These are phyloP conservation scores for Jackrogersella multiformis DNA, from an alignment of 495 filamentous ascomycete species.

Conservation along the genomic window DNA sequence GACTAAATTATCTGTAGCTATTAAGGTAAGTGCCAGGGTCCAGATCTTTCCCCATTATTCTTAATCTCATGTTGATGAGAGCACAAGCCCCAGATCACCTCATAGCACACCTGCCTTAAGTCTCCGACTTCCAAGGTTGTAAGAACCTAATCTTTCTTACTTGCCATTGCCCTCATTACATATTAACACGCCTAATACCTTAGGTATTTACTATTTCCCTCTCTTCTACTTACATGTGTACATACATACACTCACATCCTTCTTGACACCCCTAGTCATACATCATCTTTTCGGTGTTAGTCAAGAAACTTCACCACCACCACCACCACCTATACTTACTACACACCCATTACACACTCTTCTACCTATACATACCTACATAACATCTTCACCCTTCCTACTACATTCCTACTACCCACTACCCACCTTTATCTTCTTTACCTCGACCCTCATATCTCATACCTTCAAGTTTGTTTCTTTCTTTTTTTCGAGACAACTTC, in stretches of 20 bases:
- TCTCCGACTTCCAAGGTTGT: slow-evolving; percentile 1
- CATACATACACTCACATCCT: slow-evolving; percentile 3
- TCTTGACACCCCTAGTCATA: background rate
- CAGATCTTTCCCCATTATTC: slow-evolving; percentile 32
- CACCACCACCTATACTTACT: background rate
- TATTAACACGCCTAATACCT: background rate
- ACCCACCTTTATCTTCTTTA: too few relatives aligned
- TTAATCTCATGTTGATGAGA: slow-evolving; percentile 39
- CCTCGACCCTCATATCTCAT: background rate
- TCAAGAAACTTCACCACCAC: background rate
- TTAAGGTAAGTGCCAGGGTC: slow-evolving; percentile 14
- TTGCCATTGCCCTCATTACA: background rate
- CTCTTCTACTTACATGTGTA: background rate
- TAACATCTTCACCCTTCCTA: background rate
- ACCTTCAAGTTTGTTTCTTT: background rate
- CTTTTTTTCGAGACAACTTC: background rate
- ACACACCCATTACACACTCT: background rate
- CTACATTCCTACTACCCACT: too few relatives aligned
- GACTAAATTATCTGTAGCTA: slow-evolving; percentile 26
- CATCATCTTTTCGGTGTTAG: background rate
- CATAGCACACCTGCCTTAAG: slow-evolving; percentile 8
- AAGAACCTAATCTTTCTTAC: background rate
- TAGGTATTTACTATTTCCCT: background rate
- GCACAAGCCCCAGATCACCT: slow-evolving; percentile 16
- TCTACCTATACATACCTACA: background rate